phyloP scores from a whole-genome alignment of 2,329 filamentous ascomycete species.

The Ceratocystis cubensis region DNA sequence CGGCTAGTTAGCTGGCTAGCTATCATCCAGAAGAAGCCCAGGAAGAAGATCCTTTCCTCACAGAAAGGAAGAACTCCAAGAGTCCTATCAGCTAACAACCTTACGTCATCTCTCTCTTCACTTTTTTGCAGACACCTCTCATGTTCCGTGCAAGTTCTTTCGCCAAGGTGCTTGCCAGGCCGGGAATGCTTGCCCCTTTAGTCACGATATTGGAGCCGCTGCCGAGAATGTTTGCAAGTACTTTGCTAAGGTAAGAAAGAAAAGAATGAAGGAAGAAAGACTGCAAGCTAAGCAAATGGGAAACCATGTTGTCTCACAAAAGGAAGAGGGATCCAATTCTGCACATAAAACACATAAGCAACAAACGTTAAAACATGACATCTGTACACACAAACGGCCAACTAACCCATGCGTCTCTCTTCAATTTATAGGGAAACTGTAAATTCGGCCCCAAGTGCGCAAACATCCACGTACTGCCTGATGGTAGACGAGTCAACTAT shows the following conservation, averaged over 20 bases:
- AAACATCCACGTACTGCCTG: conserved; percentile 86
- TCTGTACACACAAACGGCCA: not conserved
- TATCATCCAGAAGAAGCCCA: no score
- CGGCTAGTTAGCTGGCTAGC: no score
- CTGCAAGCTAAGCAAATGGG: not conserved
- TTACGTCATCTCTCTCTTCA: not conserved
- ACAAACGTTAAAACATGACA: not conserved
- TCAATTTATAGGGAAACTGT: conserved; percentile 66
- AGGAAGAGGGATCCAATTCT: not conserved
- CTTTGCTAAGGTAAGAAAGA: conserved; percentile 69
- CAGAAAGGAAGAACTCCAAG: no score
- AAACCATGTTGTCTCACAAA: no score
- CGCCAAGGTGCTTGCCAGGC: conserved; percentile 92
- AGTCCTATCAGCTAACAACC: not conserved
- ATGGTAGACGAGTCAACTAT: conserved; percentile 83
- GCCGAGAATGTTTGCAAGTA: conserved; percentile 94
- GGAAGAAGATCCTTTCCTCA: no score
- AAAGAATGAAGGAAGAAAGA: not conserved
- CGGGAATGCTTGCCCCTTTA: conserved; percentile 89
- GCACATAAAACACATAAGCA: not conserved
- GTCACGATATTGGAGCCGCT: conserved; percentile 76
- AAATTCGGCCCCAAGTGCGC: conserved; percentile 98
- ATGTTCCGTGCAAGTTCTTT: conserved; percentile 99
- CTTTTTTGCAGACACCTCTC: conserved; percentile 62
- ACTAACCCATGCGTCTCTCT: not conserved